A percentile compares a stretch with the other conserved stretches of the same genome.
These are phyloP conservation scores for Metschnikowia peoriensis DNA, from an alignment of 805 yeast genomes.

Conservation along the genomic window DNA sequence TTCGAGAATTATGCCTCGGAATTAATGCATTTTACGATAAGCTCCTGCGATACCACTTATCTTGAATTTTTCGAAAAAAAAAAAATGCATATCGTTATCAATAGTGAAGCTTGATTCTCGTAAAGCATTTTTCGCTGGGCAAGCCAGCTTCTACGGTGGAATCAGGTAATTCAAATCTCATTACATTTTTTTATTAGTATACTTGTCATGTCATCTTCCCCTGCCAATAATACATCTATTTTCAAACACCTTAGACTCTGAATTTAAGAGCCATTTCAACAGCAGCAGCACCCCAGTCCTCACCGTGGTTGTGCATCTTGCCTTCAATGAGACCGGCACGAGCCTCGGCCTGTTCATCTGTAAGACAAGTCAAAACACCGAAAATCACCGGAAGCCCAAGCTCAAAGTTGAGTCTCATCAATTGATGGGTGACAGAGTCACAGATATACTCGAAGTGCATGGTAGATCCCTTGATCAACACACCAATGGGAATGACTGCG, in stretches of 20 bases:
- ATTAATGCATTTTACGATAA: no score
- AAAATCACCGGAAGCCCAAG: conserved; percentile 79
- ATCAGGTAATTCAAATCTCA: no score
- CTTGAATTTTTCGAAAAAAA: no score
- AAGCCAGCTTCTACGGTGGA: no score
- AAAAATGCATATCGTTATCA: no score
- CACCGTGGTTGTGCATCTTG: conserved; percentile 92
- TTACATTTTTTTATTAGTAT: no score
- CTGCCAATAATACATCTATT: background rate
- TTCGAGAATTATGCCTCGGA: no score
- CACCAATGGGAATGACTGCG: conserved; percentile 92
- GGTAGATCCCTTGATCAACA: conserved; percentile 91
- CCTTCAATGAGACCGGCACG: conserved; percentile 82
- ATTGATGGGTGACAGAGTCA: conserved; percentile 79
- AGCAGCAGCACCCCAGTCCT: conserved; percentile 99
- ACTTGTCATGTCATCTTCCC: no score
- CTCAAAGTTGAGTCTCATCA: conserved; percentile 77
- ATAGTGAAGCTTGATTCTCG: no score
- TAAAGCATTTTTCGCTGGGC: no score
- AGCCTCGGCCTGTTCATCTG: conserved; percentile 89
- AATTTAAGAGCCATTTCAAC: conserved; percentile 75
- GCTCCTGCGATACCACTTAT: no score
- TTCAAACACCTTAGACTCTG: conserved; percentile 1
- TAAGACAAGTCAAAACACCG: conserved; percentile 89
- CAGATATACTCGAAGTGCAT: conserved; percentile 98